phyloP scores from a whole-genome alignment of 192 early-diverging fungal genomes.

The Backusella australiensis region DNA sequence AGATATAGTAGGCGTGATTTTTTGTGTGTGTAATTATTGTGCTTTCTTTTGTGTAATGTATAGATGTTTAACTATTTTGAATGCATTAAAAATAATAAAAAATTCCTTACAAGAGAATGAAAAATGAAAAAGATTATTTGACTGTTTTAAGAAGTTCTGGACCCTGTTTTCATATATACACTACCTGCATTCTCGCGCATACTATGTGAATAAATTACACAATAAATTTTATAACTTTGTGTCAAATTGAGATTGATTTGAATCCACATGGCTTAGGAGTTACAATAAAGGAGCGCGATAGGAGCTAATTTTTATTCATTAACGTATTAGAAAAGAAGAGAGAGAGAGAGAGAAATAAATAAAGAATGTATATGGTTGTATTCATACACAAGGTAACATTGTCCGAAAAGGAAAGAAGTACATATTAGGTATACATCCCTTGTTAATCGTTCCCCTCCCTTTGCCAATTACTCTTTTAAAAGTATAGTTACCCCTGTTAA shows the following conservation, averaged over 20 bases:
- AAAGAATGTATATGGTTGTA: not conserved
- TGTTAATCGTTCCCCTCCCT: not conserved
- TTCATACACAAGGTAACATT: not conserved
- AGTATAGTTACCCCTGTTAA: not conserved
- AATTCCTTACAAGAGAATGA: not conserved
- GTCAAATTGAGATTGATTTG: conserved; percentile 3
- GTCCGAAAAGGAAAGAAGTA: not conserved
- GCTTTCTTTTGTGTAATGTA: not conserved
- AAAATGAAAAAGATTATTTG: not conserved
- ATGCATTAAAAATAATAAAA: not conserved
- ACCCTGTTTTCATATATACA: conserved; percentile 5
- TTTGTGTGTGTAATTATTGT: not conserved
- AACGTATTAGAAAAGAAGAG: not conserved
- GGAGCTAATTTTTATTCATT: not conserved
- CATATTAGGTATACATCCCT: not conserved
- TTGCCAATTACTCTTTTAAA: not conserved
- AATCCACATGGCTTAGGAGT: conserved; percentile 3
- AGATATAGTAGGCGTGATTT: not conserved
- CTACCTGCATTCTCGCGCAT: not conserved
- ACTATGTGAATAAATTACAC: conserved; percentile 1
- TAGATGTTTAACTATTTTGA: not conserved
- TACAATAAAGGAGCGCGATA: not conserved
- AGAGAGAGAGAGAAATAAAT: not conserved
- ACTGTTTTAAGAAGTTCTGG: not conserved
- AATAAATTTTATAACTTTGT: not conserved